phyloP scores from a whole-genome alignment of 75 land plant genomes.

The Adiantum capillusveneris region DNA sequence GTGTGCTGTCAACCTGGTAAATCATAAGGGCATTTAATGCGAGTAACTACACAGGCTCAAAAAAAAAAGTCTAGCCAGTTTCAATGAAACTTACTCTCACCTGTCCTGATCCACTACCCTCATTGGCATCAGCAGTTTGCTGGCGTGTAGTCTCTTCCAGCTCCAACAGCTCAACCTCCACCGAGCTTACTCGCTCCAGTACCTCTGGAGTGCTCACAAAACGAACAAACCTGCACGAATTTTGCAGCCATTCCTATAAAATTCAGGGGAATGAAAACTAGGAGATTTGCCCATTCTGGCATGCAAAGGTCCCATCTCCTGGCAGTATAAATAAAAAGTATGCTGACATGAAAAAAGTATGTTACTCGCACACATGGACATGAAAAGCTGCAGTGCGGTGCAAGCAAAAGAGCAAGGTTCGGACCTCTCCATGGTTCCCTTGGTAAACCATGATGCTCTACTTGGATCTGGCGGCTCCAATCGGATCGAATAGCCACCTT shows the following conservation, averaged over 20 bases:
- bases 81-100: conserved; percentile 1
- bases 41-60: too few species aligned
- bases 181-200: conserved; percentile 66
- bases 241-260: too few species aligned
- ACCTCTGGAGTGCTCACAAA: conserved; percentile 83
- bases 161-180: conserved; percentile 61
- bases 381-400: not conserved
- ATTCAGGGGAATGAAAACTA: too few species aligned
- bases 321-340: too few species aligned
- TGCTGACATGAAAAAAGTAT: too few species aligned
- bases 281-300: too few species aligned
- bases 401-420: not conserved
- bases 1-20: not conserved
- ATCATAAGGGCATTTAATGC: not conserved
- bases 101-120: conserved; percentile 13
- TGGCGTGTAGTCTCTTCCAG: conserved; percentile 45
- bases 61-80: not conserved
- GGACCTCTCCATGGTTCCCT: conserved; percentile 64
- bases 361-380: too few species aligned
- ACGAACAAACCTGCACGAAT: conserved; percentile 49
- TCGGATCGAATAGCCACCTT: conserved; percentile 57
- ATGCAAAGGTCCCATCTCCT: too few species aligned
- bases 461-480: conserved; percentile 27
- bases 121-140: conserved; percentile 3
- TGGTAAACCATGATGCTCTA: conserved; percentile 56